A percentile compares a stretch with the other conserved stretches of the same genome.
phyloP scores from a whole-genome alignment of 306 rosid genomes.

The Biancaea sappan region DNA sequence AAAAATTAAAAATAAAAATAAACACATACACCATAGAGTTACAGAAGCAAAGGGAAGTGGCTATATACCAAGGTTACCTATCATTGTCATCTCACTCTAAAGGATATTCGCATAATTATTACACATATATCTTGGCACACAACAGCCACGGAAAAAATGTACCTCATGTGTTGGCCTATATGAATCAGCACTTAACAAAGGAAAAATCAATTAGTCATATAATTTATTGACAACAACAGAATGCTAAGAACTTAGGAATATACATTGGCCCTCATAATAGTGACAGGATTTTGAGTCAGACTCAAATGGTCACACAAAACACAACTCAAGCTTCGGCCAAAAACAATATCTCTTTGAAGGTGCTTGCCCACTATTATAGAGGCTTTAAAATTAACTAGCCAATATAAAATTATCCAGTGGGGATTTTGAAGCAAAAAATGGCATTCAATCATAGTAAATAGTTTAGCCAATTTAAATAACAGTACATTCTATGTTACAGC shows the following conservation, averaged over 20 bases:
- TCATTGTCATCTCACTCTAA: conserved; percentile 7
- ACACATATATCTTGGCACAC: conserved; percentile 10
- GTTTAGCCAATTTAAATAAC: background rate
- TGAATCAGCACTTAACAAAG: background rate
- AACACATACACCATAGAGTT: too few relatives aligned
- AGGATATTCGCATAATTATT: background rate
- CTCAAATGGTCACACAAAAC: conserved; percentile 7
- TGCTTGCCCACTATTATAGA: conserved; percentile 1
- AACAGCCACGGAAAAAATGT: conserved; percentile 13
- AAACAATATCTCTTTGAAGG: background rate
- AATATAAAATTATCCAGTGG: background rate
- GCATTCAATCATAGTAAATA: background rate
- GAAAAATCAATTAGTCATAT: background rate
- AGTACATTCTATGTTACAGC: background rate
- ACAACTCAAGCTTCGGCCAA: background rate
- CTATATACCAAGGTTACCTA: background rate
- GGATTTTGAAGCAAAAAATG: background rate
- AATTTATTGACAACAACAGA: background rate
- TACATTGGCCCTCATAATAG: background rate
- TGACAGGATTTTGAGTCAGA: conserved; percentile 20
- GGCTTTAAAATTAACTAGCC: background rate
- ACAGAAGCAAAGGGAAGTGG: background rate
- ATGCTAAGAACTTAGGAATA: conserved; percentile 2
- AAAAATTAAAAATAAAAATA: background rate
- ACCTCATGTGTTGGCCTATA: background rate